Evolutionary conservation across 208 protist species (phyloP), one percentile per base, ranked within the genome.

Genomic region (Wallacemonas sp.): DNA sequence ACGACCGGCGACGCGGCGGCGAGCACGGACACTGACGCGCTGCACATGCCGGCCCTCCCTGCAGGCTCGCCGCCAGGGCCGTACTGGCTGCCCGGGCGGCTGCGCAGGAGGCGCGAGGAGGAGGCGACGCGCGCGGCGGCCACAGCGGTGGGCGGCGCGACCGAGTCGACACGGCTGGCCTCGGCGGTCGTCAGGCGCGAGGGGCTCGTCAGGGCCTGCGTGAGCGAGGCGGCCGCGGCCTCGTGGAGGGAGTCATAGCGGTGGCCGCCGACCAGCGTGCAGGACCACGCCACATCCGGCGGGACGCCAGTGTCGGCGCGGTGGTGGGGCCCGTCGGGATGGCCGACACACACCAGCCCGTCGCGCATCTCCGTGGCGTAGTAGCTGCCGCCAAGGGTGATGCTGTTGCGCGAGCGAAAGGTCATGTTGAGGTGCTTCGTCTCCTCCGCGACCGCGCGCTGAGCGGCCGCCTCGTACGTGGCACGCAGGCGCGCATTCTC

Each of bases 401-500:
- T 59, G 52, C 52, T 59, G 31, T 59, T 59, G 31, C 52, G 52
- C 52, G 52, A 59, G 52, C 52, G 52, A 7, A 33, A 41, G 16
- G 52, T 59, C 52, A 25, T 25, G 52, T 59, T 59, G 31, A 59
- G 52, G 16, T 29, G 52, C 52, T 59, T 59, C n/a, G 18, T 25
- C n/a, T 59, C 52, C 10, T 59, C 52, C 31, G 8, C 8, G n/a
- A 59, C 4, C 5, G 31, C 26, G 14, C 52, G 52, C 52, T 59
- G 52, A 3, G 32, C 52, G 31, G 52, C 57, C 10, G 23, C 28
- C 39, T 62, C 68, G 41, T 63, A 63, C 3, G 45, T 12, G 16
- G 12, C 26, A n/a, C 57, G 65, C 41, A 70, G 44, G 20, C 70
- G 12, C 22, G 42, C 8, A 16, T 74, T 59, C 36, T 80, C 77